Evolutionary conservation across 495 filamentous ascomycete genomes (phyloP), one percentile per base, ranked within the genome.

Genomic region (Venustampulla echinocandica): DNA sequence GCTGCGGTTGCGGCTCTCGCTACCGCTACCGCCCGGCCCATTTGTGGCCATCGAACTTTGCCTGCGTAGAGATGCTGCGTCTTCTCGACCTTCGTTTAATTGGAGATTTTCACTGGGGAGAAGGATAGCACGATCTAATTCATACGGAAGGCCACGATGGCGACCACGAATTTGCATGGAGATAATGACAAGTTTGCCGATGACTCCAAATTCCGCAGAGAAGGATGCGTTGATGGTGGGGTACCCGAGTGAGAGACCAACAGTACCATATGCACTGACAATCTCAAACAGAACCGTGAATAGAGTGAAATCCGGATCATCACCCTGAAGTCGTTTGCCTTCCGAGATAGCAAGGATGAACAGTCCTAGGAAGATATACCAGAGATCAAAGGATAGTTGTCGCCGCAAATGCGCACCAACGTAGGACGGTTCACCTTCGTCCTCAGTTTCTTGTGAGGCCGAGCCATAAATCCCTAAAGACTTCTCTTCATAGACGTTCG

Each of bases 401-500:
- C 81, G 79, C 9, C 88, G 82, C 55, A 96, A 74, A 72, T 97
- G 90, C 28, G 84, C 76, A 10, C 85, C 84, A 44, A 96, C 80
- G 54, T 95, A 96, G 47, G 77, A 87, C 21, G 84, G 75, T 28
- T 83, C 77, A 20, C 65, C 74, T 34, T 67, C 66, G 1, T 54
- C 57, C 2, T 63, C 56, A 23, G 69, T 64, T n/a, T 80, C 73
- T 4, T 78, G 71, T 0, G 66, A 64, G 17, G 57, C 22, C 14
- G 55, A 58, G 35, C 57, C 63, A 56, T 86, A 96, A 17, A 97
- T 76, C 1, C 90, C 90, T 9, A 97, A 75, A 44, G 85, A 90
- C 56, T 84, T 84, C 61, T 97, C 90, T 63, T 97, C 90, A 69
- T 97, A 97, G 9, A 95, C 90, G 62, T 97, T 97, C 27, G 90